phyloP scores from a whole-genome alignment of 2,329 filamentous ascomycete species.

The Aspergillus ustus region DNA sequence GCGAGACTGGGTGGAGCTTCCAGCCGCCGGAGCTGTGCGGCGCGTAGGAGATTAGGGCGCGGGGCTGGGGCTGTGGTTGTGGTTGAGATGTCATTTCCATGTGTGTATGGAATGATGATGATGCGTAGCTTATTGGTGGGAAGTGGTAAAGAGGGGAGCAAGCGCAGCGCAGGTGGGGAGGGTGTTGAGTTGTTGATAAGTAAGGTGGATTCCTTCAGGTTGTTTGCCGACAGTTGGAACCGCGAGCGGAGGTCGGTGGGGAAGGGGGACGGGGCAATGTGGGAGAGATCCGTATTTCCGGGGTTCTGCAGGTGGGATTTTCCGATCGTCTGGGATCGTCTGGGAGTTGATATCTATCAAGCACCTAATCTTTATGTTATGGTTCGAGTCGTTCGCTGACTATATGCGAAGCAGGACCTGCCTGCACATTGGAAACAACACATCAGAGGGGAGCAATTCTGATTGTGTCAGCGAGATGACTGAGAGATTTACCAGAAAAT shows the following conservation, averaged over 20 bases:
- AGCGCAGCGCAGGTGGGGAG: not conserved
- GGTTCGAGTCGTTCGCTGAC: too few species aligned
- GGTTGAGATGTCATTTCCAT: not conserved
- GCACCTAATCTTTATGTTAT: too few species aligned
- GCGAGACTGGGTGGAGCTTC: constrained; percentile 18
- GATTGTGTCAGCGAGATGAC: too few species aligned
- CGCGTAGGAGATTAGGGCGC: constrained; percentile 22
- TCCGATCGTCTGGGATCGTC: too few species aligned
- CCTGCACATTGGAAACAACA: too few species aligned
- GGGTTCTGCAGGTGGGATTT: not conserved
- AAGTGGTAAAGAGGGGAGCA: too few species aligned
- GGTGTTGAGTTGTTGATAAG: not conserved
- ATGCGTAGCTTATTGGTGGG: too few species aligned
- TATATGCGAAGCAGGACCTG: too few species aligned
- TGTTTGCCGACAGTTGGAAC: not conserved
- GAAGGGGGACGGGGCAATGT: not conserved
- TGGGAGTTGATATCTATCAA: too few species aligned
- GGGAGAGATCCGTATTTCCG: not conserved
- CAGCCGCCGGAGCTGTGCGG: constrained; percentile 21
- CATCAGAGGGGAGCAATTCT: too few species aligned
- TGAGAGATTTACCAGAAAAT: too few species aligned
- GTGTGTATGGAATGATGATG: too few species aligned
- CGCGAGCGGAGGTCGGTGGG: not conserved
- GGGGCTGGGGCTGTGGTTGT: not conserved
- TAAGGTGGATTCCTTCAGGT: not conserved